Conservation (phyloP, 2,329 filamentous ascomycete genomes). For the Alternaria sp. region DNA sequence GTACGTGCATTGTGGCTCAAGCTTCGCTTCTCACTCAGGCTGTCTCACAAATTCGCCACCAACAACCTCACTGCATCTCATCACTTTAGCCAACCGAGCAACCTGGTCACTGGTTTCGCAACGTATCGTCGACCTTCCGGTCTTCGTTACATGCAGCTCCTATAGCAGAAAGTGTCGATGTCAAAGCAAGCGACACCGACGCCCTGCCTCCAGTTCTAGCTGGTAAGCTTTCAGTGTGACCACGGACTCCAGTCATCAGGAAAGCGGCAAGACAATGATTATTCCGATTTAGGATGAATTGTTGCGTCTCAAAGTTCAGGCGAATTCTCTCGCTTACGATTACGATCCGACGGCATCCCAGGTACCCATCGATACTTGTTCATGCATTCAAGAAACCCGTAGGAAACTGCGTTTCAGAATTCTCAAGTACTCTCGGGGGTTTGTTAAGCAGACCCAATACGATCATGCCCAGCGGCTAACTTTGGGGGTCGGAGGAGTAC, state of each 20-base stretch:
- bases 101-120: neutral
- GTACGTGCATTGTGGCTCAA: slow-evolving; percentile 2
- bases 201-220: neutral
- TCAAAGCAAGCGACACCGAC: neutral
- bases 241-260: neutral
- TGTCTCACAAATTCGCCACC: slow-evolving; percentile 15
- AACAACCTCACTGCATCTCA: slow-evolving; percentile 1
- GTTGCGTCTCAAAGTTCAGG: neutral
- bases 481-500: neutral
- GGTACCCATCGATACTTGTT: slow-evolving; percentile 2
- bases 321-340: neutral
- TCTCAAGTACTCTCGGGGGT: neutral
- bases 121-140: neutral
- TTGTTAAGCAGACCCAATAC: neutral
- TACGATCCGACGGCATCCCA: neutral
- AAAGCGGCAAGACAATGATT: neutral
- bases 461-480: neutral
- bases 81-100: slow-evolving; percentile 10
- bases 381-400: slow-evolving; percentile 5
- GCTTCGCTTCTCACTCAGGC: slow-evolving; percentile 8
- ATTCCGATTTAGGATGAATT: neutral
- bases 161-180: neutral
- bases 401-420: slow-evolving; percentile 8
- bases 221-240: neutral
- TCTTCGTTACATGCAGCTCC: neutral